phyloP scores from a whole-genome alignment of 352 stramenopile species.

The Phytopythium helicoides region DNA sequence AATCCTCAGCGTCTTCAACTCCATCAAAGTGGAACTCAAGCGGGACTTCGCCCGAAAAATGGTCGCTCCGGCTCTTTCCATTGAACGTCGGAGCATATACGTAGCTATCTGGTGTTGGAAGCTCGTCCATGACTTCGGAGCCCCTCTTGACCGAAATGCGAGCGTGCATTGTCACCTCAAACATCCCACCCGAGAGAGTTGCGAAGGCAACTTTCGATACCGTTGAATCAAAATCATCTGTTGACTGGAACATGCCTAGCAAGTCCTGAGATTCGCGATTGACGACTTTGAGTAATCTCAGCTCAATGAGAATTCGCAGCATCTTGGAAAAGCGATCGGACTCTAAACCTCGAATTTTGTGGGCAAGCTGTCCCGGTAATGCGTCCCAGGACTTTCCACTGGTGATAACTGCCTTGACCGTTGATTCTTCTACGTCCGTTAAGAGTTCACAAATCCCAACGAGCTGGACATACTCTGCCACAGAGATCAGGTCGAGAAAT shows the following conservation, averaged over 20 bases:
- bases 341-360: constrained; percentile 70
- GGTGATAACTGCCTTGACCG: constrained; percentile 38
- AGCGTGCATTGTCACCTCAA: constrained; percentile 45
- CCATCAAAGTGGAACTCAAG: constrained; percentile 46
- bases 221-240: constrained; percentile 68
- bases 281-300: constrained; percentile 57
- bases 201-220: constrained; percentile 76
- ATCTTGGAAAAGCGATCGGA: constrained; percentile 69
- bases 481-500: constrained; percentile 55
- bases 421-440: constrained; percentile 56
- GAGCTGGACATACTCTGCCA: constrained; percentile 75
- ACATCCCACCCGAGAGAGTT: constrained; percentile 65
- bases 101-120: constrained; percentile 55
- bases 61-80: constrained; percentile 44
- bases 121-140: constrained; percentile 40
- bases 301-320: constrained; percentile 65
- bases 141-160: constrained; percentile 58
- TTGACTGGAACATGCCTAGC: constrained; percentile 49
- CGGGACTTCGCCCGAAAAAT: constrained; percentile 52
- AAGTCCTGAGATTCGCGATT: constrained; percentile 54
- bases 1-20: constrained; percentile 48
- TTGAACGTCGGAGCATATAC: constrained; percentile 65
- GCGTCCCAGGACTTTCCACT: constrained; percentile 49
- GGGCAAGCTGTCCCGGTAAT: constrained; percentile 28
- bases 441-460: constrained; percentile 65